Conservation (phyloP, 176 grass and related monocot species). For the Lolium rigidum region DNA sequence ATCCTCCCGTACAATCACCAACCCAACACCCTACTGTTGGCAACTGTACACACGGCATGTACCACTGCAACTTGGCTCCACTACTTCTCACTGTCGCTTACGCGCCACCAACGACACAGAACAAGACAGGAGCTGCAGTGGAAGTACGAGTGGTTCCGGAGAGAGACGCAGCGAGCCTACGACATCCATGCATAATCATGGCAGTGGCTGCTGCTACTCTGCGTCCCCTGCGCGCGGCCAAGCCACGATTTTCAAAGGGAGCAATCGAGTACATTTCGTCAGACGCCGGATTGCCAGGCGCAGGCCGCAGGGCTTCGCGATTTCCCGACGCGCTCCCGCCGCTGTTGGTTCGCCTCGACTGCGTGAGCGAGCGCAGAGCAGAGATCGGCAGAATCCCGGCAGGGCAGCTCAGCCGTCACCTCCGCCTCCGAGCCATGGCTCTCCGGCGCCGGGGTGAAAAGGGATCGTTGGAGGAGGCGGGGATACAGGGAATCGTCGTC, state of each 20-base stretch:
- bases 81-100: not conserved
- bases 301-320: not conserved
- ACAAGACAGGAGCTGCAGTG: not conserved
- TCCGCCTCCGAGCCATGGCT: not conserved
- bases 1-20: not conserved
- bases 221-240: not conserved
- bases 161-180: not conserved
- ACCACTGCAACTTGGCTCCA: not conserved
- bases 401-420: not conserved
- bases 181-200: not conserved
- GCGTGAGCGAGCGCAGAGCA: not conserved
- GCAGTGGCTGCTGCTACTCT: not conserved
- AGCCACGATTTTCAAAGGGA: not conserved
- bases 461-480: not conserved
- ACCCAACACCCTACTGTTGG: not conserved
- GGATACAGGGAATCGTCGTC: not conserved
- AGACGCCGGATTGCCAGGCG: not conserved
- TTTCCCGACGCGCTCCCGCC: not conserved
- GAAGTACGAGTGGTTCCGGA: not conserved
- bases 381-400: too few species aligned
- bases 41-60: not conserved
- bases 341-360: not conserved
- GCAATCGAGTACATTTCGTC: conserved; percentile 1
- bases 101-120: too few species aligned
- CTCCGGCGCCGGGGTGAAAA: not conserved